Base-by-base conservation (phyloP, 2,329 filamentous ascomycete species). In the Graphilbum ipis-grandicollis region DNA sequence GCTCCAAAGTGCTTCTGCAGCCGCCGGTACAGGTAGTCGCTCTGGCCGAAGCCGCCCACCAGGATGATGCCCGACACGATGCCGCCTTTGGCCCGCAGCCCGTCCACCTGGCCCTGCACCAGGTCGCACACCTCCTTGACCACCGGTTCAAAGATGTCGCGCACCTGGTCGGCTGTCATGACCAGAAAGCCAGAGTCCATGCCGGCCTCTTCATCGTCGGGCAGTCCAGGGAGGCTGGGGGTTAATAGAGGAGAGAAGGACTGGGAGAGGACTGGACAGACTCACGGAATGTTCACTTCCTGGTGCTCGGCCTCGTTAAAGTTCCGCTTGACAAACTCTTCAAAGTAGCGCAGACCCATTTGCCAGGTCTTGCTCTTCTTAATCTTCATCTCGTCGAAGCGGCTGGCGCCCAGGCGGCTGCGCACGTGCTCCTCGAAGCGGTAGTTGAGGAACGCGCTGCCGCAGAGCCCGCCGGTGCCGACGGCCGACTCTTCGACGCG, bases 311-410 rank as follows among this genome's bases (percentile, higher is more conserved):
- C 78, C 47, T 81, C 76, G 50, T 81, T 78, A 51, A 86, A 88
- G 49, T 84, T 85, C 13, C 81, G 68, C 56, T 88, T 88, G 13
- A 88, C 79, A 50, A 83, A 85, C 50, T 86, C 79, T 48, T 88
- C 81, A 53, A 84, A 88, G 50, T 84, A 85, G 38, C 73, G 69
- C 35, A 86, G 59, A 2, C 75, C 81, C 73, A 77, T 77, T 52
- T 78, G 79, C 79, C 80, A 86, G 1, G 76, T 82, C 55, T 81
- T 84, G 3, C 68, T 69, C 54, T 84, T 84, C 56, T 80, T 81
- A 36, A 70, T 54, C 51, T 80, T 79, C 76, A 88, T 84, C 55
- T 75, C 71, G 22, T 77, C 71, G 49, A 84, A 84, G 4, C 68
- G 61, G 25, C 67, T 67, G 28, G 66, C 62, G 2, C 81, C 81